phyloP scores from a whole-genome alignment of 306 rosid genomes.

The Sechiopsis laciniata region DNA sequence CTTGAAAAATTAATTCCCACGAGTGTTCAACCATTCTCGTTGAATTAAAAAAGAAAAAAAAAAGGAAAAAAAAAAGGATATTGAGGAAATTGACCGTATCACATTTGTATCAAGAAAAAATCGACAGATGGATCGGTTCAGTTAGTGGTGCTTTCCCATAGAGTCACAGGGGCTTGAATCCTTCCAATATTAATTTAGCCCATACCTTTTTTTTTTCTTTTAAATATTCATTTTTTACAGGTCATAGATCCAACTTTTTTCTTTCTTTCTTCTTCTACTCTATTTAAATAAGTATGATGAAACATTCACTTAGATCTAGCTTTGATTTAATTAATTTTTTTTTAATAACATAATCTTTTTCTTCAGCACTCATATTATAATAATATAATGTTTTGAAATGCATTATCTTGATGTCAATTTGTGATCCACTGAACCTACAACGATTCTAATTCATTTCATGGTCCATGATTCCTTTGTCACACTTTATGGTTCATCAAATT shows the following conservation, averaged over 20 bases:
- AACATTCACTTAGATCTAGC: slow-evolving; percentile 8
- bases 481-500: not conserved
- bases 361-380: not conserved
- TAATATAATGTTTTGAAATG: not conserved
- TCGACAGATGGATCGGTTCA: too few species aligned
- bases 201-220: slow-evolving; percentile 1
- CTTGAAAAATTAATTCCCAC: too few species aligned
- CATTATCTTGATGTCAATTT: slow-evolving; percentile 25
- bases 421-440: too few species aligned
- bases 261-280: too few species aligned
- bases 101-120: too few species aligned
- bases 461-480: slow-evolving; percentile 35
- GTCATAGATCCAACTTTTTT: not conserved
- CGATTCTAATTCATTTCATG: too few species aligned
- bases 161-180: not conserved
- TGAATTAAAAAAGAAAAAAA: too few species aligned
- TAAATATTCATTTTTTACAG: slow-evolving; percentile 4
- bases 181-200: slow-evolving; percentile 13
- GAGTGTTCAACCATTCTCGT: too few species aligned
- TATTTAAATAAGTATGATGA: too few species aligned
- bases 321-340: not conserved
- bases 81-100: too few species aligned
- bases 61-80: too few species aligned
- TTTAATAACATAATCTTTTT: not conserved
- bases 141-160: too few species aligned